Conservation (phyloP, 1,284 basidiomycete species). For the Agaricales sp. region DNA sequence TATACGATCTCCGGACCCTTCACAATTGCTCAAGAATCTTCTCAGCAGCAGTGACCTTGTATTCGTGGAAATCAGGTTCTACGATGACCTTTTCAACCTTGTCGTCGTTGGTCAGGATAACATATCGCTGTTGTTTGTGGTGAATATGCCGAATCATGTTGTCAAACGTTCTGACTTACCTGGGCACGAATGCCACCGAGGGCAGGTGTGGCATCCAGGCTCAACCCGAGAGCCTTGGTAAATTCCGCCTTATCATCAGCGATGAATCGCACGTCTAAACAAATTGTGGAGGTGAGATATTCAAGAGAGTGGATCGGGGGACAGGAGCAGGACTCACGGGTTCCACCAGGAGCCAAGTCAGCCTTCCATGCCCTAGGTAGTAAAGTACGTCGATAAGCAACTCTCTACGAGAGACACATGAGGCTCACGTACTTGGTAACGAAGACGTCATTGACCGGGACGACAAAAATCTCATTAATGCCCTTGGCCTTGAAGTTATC, state of each 20-base stretch:
- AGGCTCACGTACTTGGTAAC: slow-evolving; percentile 38
- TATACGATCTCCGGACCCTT: slow-evolving; percentile 7
- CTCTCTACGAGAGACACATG: background rate
- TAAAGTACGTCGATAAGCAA: slow-evolving; percentile 1
- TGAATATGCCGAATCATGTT: slow-evolving; percentile 3
- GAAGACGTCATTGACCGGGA: slow-evolving; percentile 66
- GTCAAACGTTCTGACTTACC: slow-evolving; percentile 25
- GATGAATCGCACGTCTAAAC: slow-evolving; percentile 46
- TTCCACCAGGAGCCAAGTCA: slow-evolving; percentile 42
- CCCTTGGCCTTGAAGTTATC: slow-evolving; percentile 60
- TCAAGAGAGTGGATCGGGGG: background rate
- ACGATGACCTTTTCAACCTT: slow-evolving; percentile 32
- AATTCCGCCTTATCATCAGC: slow-evolving; percentile 60
- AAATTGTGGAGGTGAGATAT: slow-evolving; percentile 2
- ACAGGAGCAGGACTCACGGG: slow-evolving; percentile 26
- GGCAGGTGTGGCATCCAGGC: slow-evolving; percentile 50
- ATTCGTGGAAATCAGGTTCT: slow-evolving; percentile 32
- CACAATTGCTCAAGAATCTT: slow-evolving; percentile 32
- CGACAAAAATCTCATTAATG: slow-evolving; percentile 56
- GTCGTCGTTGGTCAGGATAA: slow-evolving; percentile 43
- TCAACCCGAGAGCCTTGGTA: slow-evolving; percentile 45
- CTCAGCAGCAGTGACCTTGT: slow-evolving; percentile 37
- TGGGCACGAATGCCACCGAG: slow-evolving; percentile 55
- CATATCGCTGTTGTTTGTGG: slow-evolving; percentile 47
- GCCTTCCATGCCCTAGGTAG: slow-evolving; percentile 61